These are phyloP conservation scores for Ambrosiella cleistominuta DNA, from an alignment of 2,329 filamentous ascomycete species.

Conservation along the genomic window DNA sequence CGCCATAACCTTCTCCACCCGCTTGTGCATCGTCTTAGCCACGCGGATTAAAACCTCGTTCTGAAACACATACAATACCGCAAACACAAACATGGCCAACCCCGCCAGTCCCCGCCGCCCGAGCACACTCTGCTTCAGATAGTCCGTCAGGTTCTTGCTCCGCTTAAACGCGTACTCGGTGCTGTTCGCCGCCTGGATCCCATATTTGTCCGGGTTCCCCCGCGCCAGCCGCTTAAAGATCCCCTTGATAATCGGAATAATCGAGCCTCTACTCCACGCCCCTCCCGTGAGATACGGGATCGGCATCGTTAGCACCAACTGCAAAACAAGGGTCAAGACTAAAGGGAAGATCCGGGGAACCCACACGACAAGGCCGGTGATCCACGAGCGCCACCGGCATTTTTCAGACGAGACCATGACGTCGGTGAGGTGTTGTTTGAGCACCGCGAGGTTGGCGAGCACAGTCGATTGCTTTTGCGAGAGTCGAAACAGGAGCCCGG, in stretches of 20 bases:
- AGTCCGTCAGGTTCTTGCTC: constrained; percentile 31
- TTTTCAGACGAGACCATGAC: constrained; percentile 11
- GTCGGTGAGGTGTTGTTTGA: constrained; percentile 7
- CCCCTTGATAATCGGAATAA: constrained; percentile 10
- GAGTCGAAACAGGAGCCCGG: constrained; percentile 1
- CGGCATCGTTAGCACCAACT: constrained; percentile 13
- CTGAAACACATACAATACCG: constrained; percentile 39
- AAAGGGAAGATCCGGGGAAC: constrained; percentile 12
- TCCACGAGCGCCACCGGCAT: constrained; percentile 12
- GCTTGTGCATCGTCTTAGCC: constrained; percentile 32
- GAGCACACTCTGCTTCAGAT: constrained; percentile 29
- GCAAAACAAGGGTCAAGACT: constrained; percentile 11
- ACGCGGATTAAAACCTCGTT: constrained; percentile 40
- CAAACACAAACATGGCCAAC: constrained; percentile 36
- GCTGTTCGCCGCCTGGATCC: constrained; percentile 22
- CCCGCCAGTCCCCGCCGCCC: constrained; percentile 29
- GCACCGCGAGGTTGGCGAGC: constrained; percentile 3
- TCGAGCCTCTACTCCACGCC: constrained; percentile 8
- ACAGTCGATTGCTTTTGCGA: not conserved
- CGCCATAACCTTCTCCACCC: constrained; percentile 23
- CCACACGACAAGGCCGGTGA: constrained; percentile 13
- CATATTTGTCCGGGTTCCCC: not conserved
- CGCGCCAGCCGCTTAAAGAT: constrained; percentile 8
- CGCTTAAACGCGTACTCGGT: constrained; percentile 40
- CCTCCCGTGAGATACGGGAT: constrained; percentile 1